Conservation (phyloP, 2,329 filamentous ascomycete genomes). For the Sodiomyces alkalinus region DNA sequence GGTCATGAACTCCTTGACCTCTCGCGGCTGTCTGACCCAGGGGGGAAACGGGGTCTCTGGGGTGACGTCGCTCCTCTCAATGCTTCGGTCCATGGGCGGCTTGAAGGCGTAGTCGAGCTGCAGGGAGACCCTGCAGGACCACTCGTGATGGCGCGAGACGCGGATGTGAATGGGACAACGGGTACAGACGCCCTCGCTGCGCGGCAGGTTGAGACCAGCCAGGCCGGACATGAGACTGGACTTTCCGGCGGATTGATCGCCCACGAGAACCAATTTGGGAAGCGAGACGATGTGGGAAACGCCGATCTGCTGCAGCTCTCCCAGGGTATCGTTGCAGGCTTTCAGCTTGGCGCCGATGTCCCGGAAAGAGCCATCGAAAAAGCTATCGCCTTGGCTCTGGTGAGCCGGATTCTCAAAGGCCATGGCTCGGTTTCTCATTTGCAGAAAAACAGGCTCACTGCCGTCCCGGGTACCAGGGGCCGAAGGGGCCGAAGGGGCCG, state of each 20-base stretch:
- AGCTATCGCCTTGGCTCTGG: slow-evolving; percentile 19
- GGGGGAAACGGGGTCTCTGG: slow-evolving; percentile 42
- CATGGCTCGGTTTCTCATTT: slow-evolving; percentile 17
- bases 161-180: slow-evolving; percentile 70
- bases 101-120: slow-evolving; percentile 48
- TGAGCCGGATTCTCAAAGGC: slow-evolving; percentile 8
- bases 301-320: slow-evolving; percentile 54
- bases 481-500: slow-evolving; percentile 1
- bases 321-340: slow-evolving; percentile 48
- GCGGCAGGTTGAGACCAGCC: slow-evolving; percentile 55
- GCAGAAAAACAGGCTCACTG: slow-evolving; percentile 21
- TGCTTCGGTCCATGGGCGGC: slow-evolving; percentile 20
- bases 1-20: slow-evolving; percentile 44
- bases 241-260: slow-evolving; percentile 77
- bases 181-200: slow-evolving; percentile 60
- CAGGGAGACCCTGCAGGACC: slow-evolving; percentile 54
- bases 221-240: slow-evolving; percentile 52
- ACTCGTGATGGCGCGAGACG: slow-evolving; percentile 40
- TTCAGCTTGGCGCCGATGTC: slow-evolving; percentile 50
- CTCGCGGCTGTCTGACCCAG: slow-evolving; percentile 39
- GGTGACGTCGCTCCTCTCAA: slow-evolving; percentile 31
- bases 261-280: slow-evolving; percentile 69
- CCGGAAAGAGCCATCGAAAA: slow-evolving; percentile 26
- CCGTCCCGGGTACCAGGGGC: slow-evolving; percentile 10
- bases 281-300: slow-evolving; percentile 57